Evolutionary conservation across 139 green algal species (phyloP).

Genomic region (Tetratostichococcus sp.): DNA sequence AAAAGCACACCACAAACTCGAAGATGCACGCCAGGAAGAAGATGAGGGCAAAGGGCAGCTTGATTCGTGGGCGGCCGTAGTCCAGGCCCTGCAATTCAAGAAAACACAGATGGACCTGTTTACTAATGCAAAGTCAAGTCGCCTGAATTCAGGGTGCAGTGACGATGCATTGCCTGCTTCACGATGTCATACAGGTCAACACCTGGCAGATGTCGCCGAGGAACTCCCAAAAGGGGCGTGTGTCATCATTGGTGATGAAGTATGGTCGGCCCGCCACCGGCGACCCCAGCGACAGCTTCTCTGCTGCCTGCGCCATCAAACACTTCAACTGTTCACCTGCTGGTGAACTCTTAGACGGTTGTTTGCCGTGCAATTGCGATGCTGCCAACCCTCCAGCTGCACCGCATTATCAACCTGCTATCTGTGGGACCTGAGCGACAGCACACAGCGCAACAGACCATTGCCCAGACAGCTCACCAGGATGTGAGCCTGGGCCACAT

Average conservation of each 20-base stretch:
- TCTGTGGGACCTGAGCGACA: too few relatives aligned
- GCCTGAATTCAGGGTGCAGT: too few relatives aligned
- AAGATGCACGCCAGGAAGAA: slow-evolving; percentile 67
- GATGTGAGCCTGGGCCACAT: slow-evolving; percentile 75
- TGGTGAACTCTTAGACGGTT: too few relatives aligned
- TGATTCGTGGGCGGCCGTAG: slow-evolving; percentile 53
- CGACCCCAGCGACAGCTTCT: slow-evolving; percentile 30
- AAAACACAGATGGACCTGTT: too few relatives aligned
- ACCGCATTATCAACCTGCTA: too few relatives aligned
- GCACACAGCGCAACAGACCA: background rate
- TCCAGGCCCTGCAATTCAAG: slow-evolving; percentile 75
- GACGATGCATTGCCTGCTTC: too few relatives aligned
- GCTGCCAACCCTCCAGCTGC: too few relatives aligned
- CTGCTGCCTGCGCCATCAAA: slow-evolving; percentile 47
- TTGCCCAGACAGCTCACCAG: slow-evolving; percentile 16
- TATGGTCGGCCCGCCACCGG: slow-evolving; percentile 62
- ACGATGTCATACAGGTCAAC: too few relatives aligned
- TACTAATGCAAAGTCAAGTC: too few relatives aligned
- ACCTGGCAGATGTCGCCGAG: slow-evolving; percentile 60
- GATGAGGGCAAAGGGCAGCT: slow-evolving; percentile 72
- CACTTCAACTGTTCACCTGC: too few relatives aligned
- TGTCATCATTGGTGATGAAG: slow-evolving; percentile 88
- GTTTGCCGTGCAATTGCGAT: too few relatives aligned
- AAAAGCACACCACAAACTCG: slow-evolving; percentile 55
- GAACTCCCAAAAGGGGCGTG: slow-evolving; percentile 78